Evolutionary conservation across 495 filamentous ascomycete species (phyloP), one percentile per base, ranked within the genome.

Genomic region (Penicillium cinerascens): DNA sequence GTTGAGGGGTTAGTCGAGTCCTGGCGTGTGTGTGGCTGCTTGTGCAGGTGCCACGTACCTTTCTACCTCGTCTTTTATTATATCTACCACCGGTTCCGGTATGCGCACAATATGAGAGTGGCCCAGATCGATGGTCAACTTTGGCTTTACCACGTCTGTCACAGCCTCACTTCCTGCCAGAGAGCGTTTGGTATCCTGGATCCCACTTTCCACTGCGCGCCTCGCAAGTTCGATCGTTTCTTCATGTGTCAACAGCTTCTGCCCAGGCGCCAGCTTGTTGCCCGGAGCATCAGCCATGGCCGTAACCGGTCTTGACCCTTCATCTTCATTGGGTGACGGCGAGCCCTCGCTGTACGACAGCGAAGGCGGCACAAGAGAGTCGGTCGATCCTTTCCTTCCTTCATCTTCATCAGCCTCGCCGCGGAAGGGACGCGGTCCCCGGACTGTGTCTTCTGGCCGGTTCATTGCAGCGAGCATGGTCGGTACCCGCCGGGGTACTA

Each of bases 61-160:
- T 75, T 95, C 92, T 44, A 97, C 81, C 65, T 96, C 89, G 67
- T 92, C 83, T 71, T 91, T 95, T 47, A 98, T 91, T 57, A 95
- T 82, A 65, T 93, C 90, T 27, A 97, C 84, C 47, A 96, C 89
- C 54, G 92, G 87, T 39, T 92, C 88, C 1, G 92, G 92, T 60
- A 98, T 81, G 52, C 75, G 81, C 42, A 80, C 78, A 37, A 98
- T 92, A 56, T 84, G 82, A 52, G 86, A 88, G 66, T 92, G 85
- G 55, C 88, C 89, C 62, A 98, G 73, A 66, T 96, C 89, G 60
- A 98, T 86, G 13, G 92, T 96, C 55, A 95, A 76, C 35, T 91
- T 90, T 17, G 78, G 82, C 68, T 88, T 87, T 47, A 89, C 76
- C 16, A 82, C 83, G 65, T 81, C 83, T 49, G 79, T 85, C 17